Base-by-base conservation (phyloP, 495 filamentous ascomycete species). In the Penicillium riverlandense region DNA sequence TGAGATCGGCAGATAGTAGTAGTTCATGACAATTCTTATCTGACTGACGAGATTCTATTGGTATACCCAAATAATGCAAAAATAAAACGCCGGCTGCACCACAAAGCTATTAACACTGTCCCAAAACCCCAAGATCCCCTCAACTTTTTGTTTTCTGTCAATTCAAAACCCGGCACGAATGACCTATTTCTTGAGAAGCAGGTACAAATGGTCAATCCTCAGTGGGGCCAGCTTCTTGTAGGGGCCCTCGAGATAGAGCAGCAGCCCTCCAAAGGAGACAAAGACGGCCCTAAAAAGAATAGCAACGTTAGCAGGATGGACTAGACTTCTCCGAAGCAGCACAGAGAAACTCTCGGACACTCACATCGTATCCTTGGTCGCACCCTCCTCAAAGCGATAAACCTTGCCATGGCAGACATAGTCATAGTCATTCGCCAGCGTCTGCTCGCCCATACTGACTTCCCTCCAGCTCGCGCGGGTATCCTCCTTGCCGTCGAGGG, bases 361-460 rank as follows among this genome's bases (percentile, higher is more conserved):
- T 70, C 69, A 96, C 92, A 96, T 92, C 43, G 76, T 87, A 58
- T 85, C 80, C 29, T 80, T 80, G 51, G 85, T 82, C 8, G 77
- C 71, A 35, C 78, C 86, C 62, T 96, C 92, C 67, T 94, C 89
- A 62, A 97, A 96, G 53, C 89, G 83, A 71, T 99, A 99, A 30
- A 96, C 84, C 80, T 96, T 97, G 47, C 92, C 92, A 65, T 96
- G 82, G 65, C 90, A 96, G 37, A 97, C 92, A 63, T 99, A 99
- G 55, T 99, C 94, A 48, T 82, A 99, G 64, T 86, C 81, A 62
- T 97, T 90, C 14, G 92, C 90, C 33, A 99, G 70, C 9, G 80
- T 87, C 40, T 78, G 67, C 60, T 95, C 88, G 29, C 78, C 82
- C 62, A 80, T 74, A 51, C 72, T 75, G 22, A 83, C 74, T 38